These are phyloP conservation scores for Daldinia bambusicola DNA, from an alignment of 495 filamentous ascomycete species.

Conservation along the genomic window DNA sequence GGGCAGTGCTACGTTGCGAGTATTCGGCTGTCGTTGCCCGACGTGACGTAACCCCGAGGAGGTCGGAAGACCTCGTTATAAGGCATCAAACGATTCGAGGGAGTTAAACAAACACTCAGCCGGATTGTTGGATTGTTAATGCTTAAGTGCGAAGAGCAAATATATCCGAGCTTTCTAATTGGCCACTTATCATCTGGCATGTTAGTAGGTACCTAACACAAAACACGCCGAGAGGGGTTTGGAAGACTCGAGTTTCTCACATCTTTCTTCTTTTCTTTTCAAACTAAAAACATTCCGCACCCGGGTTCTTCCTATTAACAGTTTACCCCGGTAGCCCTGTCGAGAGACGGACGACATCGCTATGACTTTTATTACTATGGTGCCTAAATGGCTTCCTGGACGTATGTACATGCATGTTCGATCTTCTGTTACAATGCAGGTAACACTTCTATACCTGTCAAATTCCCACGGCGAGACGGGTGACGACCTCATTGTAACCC, in stretches of 20 bases:
- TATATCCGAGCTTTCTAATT: slow-evolving; percentile 30
- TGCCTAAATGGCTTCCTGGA: slow-evolving; percentile 2
- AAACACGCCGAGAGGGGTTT: slow-evolving; percentile 21
- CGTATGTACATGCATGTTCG: slow-evolving; percentile 7
- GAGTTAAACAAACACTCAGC: not conserved
- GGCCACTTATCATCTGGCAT: slow-evolving; percentile 25
- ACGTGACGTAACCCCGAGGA: slow-evolving; percentile 36
- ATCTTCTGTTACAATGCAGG: slow-evolving; percentile 23
- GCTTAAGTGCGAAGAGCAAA: not conserved
- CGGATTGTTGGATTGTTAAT: not conserved
- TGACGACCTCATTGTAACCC: slow-evolving; percentile 14
- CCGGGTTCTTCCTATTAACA: slow-evolving; percentile 27
- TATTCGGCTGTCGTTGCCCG: slow-evolving; percentile 26
- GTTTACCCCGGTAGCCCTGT: slow-evolving; percentile 33
- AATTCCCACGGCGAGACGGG: slow-evolving; percentile 6
- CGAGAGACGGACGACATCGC: slow-evolving; percentile 6
- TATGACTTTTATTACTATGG: slow-evolving; percentile 20
- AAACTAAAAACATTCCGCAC: slow-evolving; percentile 37
- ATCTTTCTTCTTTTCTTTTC: slow-evolving; percentile 29
- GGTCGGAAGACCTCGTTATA: slow-evolving; percentile 12
- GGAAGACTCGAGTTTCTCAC: slow-evolving; percentile 16
- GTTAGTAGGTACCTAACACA: no score
- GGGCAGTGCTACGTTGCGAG: slow-evolving; percentile 27
- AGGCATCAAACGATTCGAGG: not conserved
- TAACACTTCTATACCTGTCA: slow-evolving; percentile 30